Base-by-base conservation (phyloP, 176 grass and related monocot genomes). In the Ensete ventricosum region DNA sequence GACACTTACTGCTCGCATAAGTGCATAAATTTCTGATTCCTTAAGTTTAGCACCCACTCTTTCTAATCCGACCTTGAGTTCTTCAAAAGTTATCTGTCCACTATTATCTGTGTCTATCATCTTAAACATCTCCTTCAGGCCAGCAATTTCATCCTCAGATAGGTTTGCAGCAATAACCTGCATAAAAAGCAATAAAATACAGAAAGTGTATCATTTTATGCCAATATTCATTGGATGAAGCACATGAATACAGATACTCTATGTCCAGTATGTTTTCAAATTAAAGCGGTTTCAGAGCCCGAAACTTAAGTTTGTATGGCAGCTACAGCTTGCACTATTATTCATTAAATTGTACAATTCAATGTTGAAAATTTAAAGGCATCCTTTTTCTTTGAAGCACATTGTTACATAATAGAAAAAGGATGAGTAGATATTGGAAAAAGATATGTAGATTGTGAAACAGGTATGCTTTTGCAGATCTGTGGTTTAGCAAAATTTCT, bases 51-150 rank as follows among this genome's bases (percentile, higher is more conserved):
- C 89, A 50, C 89, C 89, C 72, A 88, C 89, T 85, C 84, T 77
- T 11, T 81, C 77, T 62, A 91, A 76, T 54, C 89, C 89, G 69
- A 62, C 77, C 83, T 88, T 91, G 74, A 91, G 75, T 77, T 91
- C 89, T 23, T 91, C 89, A 52, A 88, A 69, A 65, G 89, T 91
- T 60, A 91, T 91, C 75, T 91, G 85, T 27, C 85, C 89, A 43
- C 89, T 91, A 25, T 91, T 91, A 79, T 91, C 89, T 12, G 50
- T 76, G 74, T 91, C 89, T 62, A 91, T 75, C 89, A 91, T 91
- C 85, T 91, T 91, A 69, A 91, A 91, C 89, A 91, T 91, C 78
- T 88, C 89, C 81, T 88, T 91, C 34, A 91, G 67, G 17, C 89
- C 89, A 59, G 85, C 89, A 76, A 91, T 91, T 85, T 91, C 89